A percentile compares a stretch with the other conserved stretches of the same genome.
Conservation (phyloP, 202 grass and related monocot species). For the Bolboschoenoplectus hybrid region DNA sequence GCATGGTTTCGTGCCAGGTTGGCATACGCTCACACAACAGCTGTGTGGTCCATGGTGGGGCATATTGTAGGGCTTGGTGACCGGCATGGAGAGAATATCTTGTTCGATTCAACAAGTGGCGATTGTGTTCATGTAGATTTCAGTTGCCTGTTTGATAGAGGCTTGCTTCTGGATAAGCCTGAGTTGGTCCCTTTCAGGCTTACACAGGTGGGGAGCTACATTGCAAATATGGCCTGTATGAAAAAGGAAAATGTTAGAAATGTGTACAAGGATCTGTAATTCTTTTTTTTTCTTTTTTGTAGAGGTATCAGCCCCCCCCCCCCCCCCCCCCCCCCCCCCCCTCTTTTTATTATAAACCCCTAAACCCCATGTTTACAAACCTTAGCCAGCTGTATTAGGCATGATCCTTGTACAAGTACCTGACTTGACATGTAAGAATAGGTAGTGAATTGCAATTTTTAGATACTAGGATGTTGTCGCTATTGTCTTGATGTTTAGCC, state of each 20-base stretch:
- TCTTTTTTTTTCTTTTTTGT: too few relatives aligned
- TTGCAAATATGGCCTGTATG: slow-evolving; percentile 7
- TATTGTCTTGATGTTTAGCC: neutral
- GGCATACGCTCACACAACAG: slow-evolving; percentile 83
- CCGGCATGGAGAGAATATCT: slow-evolving; percentile 90
- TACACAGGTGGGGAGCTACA: slow-evolving; percentile 59
- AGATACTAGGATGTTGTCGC: neutral
- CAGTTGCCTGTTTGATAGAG: slow-evolving; percentile 91
- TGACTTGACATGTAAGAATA: neutral
- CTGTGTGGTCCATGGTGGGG: slow-evolving; percentile 98
- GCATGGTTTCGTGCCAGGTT: slow-evolving; percentile 92
- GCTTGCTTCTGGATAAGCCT: slow-evolving; percentile 79
- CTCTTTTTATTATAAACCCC: too few relatives aligned
- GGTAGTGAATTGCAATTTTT: neutral
- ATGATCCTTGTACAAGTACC: neutral
- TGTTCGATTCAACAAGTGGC: slow-evolving; percentile 78
- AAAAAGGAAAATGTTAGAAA: neutral
- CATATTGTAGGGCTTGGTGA: slow-evolving; percentile 99
- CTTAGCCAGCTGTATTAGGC: too few relatives aligned
- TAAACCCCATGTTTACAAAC: too few relatives aligned
- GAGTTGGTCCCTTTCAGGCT: slow-evolving; percentile 96
- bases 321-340: too few relatives aligned
- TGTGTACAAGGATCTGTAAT: too few relatives aligned
- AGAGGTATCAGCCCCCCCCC: too few relatives aligned
- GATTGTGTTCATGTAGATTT: slow-evolving; percentile 98